phyloP scores from a whole-genome alignment of 208 protist species.

The Acanthamoeba lugdunensis region DNA sequence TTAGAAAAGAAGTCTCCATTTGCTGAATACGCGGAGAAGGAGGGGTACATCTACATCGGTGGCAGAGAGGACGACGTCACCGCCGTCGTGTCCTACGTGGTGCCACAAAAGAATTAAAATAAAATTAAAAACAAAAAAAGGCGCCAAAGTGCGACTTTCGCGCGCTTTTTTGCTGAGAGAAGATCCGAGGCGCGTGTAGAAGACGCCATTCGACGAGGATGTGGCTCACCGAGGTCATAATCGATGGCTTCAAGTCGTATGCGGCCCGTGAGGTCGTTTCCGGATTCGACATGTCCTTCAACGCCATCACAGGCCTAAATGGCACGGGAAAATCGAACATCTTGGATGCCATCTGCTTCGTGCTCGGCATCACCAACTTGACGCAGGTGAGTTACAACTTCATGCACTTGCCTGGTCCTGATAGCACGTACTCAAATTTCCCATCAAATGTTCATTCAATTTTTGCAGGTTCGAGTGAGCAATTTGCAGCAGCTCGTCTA shows the following conservation, averaged over 20 bases:
- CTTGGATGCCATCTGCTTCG: slow-evolving; percentile 99
- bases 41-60: slow-evolving; percentile 1
- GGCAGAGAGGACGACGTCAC: slow-evolving; percentile 27
- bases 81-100: slow-evolving; percentile 1
- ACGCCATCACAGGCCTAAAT: slow-evolving; percentile 97
- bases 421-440: neutral
- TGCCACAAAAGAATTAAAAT: neutral
- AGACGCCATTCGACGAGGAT: slow-evolving; percentile 87
- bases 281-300: slow-evolving; percentile 97
- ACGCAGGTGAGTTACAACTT: slow-evolving; percentile 83
- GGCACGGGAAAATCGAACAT: slow-evolving; percentile 99
- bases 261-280: slow-evolving; percentile 94
- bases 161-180: neutral
- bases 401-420: neutral
- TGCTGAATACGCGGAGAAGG: neutral
- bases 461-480: slow-evolving; percentile 92
- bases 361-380: slow-evolving; percentile 99
- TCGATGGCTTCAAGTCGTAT: slow-evolving; percentile 99
- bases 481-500: slow-evolving; percentile 98
- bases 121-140: neutral
- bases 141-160: neutral
- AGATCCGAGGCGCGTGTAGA: neutral
- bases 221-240: slow-evolving; percentile 98
- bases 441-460: neutral
- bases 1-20: slow-evolving; percentile 48